A percentile compares a stretch with the other conserved stretches of the same genome.
phyloP scores from a whole-genome alignment of 768 basidiomycete species.

The Pisolithus microcarpus region DNA sequence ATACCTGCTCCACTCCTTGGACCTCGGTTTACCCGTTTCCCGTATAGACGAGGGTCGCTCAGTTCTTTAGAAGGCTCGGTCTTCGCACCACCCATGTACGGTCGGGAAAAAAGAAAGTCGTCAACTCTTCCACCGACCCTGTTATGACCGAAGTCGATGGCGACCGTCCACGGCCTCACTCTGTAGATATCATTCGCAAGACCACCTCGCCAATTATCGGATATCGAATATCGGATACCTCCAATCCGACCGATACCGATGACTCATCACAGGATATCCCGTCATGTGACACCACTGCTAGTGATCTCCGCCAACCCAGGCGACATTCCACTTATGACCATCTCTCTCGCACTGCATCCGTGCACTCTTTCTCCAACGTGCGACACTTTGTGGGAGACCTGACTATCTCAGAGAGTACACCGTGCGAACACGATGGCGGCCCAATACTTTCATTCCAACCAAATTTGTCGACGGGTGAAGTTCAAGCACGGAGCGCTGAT shows the following conservation, averaged over 20 bases:
- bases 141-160: conserved; percentile 16
- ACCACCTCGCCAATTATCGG: conserved; percentile 18
- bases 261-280: conserved; percentile 25
- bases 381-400: conserved; percentile 11
- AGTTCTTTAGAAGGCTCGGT: conserved; percentile 34
- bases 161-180: conserved; percentile 22
- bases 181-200: conserved; percentile 26
- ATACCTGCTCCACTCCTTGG: conserved; percentile 4
- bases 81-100: conserved; percentile 29
- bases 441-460: conserved; percentile 10
- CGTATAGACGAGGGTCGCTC: conserved; percentile 27
- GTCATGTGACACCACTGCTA: conserved; percentile 13
- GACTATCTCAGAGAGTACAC: not conserved
- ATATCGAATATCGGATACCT: conserved; percentile 16
- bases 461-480: conserved; percentile 5
- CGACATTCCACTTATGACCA: conserved; percentile 20
- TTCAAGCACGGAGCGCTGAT: conserved; percentile 4
- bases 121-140: conserved; percentile 15
- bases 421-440: conserved; percentile 6
- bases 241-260: conserved; percentile 24
- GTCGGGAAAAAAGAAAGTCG: conserved; percentile 19
- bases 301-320: no score
- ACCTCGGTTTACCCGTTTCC: conserved; percentile 6
- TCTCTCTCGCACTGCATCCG: conserved; percentile 2
- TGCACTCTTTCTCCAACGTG: conserved; percentile 8